Evolutionary conservation across 2,329 filamentous ascomycete species (phyloP).

Genomic region (Chrysoporthe puriensis): DNA sequence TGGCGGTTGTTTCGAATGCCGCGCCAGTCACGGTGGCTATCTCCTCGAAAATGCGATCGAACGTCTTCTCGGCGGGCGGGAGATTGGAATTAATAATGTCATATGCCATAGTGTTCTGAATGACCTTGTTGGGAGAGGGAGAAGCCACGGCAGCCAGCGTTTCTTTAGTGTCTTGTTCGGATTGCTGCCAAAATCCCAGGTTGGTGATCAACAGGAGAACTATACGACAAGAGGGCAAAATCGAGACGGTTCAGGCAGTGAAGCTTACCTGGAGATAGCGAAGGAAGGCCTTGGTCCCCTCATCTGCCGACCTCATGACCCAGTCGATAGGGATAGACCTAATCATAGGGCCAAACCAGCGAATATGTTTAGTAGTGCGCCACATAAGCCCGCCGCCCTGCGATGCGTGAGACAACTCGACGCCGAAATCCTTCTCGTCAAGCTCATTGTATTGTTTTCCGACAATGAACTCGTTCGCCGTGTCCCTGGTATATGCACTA

Average conservation of each 20-base stretch:
- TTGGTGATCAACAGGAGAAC: no score
- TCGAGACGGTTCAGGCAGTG: background rate
- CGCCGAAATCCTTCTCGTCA: conserved; percentile 25
- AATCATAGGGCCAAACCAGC: conserved; percentile 27
- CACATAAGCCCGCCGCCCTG: conserved; percentile 27
- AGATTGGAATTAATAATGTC: conserved; percentile 38
- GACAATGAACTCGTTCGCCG: conserved; percentile 30
- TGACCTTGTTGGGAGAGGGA: no score
- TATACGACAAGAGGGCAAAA: no score
- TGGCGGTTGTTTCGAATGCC: conserved; percentile 43
- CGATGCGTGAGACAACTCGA: conserved; percentile 8
- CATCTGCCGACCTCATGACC: conserved; percentile 20
- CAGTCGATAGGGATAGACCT: conserved; percentile 20
- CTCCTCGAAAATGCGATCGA: conserved; percentile 39
- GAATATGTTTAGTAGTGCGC: conserved; percentile 31
- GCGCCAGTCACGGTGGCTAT: conserved; percentile 39
- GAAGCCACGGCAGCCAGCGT: no score
- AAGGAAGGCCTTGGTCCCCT: conserved; percentile 16
- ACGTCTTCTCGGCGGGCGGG: conserved; percentile 39
- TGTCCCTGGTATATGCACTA: conserved; percentile 22
- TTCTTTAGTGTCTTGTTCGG: no score
- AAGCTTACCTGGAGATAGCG: conserved; percentile 14
- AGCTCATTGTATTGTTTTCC: conserved; percentile 25
- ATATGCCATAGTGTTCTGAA: conserved; percentile 38
- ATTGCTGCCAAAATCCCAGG: no score